phyloP scores from a whole-genome alignment of 331 rosid species.

The Pyrus hybrid region DNA sequence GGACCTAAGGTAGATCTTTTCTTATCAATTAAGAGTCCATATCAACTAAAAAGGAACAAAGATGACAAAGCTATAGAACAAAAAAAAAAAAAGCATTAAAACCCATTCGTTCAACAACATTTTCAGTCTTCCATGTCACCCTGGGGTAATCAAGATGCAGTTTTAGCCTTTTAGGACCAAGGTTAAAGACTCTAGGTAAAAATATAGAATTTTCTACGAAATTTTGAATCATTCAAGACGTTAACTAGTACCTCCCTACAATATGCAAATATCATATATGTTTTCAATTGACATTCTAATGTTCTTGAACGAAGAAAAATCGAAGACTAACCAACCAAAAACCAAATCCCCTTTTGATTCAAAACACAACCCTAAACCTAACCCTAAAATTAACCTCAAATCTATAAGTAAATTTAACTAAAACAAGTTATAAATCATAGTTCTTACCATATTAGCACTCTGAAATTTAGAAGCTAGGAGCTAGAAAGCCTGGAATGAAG shows the following conservation, averaged over 20 bases:
- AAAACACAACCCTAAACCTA: too few relatives aligned
- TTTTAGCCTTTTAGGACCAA: neutral
- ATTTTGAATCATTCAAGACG: neutral
- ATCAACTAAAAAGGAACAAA: neutral
- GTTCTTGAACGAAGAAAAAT: too few relatives aligned
- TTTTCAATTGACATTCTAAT: too few relatives aligned
- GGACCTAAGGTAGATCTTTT: slow-evolving; percentile 56
- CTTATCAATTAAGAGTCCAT: neutral
- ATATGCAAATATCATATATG: too few relatives aligned
- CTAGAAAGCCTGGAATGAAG: too few relatives aligned
- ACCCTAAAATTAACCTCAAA: too few relatives aligned
- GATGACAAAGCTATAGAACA: neutral
- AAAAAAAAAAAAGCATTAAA: neutral
- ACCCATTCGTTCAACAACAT: neutral
- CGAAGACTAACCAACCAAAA: too few relatives aligned
- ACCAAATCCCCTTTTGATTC: too few relatives aligned
- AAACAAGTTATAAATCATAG: too few relatives aligned
- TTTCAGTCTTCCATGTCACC: neutral
- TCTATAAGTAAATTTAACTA: too few relatives aligned
- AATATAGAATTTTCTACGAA: neutral
- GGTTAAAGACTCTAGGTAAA: neutral
- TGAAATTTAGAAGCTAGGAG: too few relatives aligned
- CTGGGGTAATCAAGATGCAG: neutral
- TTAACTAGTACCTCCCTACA: neutral
- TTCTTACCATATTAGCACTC: too few relatives aligned